phyloP scores from a whole-genome alignment of 2,329 filamentous ascomycete genomes.

The Lachnum nothofagi region DNA sequence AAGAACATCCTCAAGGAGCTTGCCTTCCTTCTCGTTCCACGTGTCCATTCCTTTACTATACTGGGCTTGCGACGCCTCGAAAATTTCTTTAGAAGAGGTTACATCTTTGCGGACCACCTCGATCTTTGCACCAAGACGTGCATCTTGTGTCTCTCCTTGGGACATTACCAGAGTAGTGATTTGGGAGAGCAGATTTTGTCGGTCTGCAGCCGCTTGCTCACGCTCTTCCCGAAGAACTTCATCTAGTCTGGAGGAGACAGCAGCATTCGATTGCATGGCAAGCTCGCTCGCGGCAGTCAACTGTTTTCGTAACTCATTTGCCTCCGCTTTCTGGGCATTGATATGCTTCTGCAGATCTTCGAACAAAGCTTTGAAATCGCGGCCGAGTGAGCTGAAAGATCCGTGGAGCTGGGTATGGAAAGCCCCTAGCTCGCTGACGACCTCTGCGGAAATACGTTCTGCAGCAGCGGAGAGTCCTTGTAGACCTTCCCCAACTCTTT shows the following conservation, averaged over 20 bases:
- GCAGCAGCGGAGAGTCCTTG: conserved; percentile 78
- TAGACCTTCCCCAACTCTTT: conserved; percentile 76
- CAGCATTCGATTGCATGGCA: conserved; percentile 63
- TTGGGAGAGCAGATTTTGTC: conserved; percentile 67
- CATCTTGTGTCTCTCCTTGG: conserved; percentile 68
- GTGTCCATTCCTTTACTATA: conserved; percentile 68
- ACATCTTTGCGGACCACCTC: conserved; percentile 61
- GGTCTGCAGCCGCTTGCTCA: conserved; percentile 65
- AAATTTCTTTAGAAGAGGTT: conserved; percentile 54
- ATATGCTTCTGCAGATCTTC: conserved; percentile 74
- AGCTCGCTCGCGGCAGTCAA: conserved; percentile 65
- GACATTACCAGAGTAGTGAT: conserved; percentile 72
- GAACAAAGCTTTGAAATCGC: conserved; percentile 81
- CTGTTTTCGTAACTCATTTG: conserved; percentile 65
- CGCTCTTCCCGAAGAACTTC: conserved; percentile 72
- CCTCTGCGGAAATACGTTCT: conserved; percentile 82
- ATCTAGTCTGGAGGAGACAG: conserved; percentile 61
- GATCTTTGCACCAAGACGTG: conserved; percentile 61
- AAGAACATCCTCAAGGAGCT: conserved; percentile 65
- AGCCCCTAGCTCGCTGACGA: conserved; percentile 75
- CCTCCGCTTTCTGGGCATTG: conserved; percentile 70
- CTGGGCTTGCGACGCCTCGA: conserved; percentile 60
- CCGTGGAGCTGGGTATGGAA: conserved; percentile 80
- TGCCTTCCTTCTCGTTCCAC: conserved; percentile 66
- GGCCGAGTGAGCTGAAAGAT: conserved; percentile 77